phyloP scores from a whole-genome alignment of 768 basidiomycete genomes.

The Termitomyces sp. region DNA sequence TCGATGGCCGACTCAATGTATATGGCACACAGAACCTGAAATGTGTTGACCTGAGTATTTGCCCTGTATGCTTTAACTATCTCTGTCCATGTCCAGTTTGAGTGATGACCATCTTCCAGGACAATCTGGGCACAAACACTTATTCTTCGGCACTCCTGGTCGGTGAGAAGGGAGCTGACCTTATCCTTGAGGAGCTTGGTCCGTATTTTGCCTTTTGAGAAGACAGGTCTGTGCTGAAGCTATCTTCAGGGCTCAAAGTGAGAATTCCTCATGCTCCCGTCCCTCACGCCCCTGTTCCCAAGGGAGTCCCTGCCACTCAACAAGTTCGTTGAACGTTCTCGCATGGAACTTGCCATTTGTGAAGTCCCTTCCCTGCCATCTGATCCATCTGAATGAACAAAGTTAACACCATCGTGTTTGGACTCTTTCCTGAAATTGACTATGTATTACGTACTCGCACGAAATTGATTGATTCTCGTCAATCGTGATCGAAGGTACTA shows the following conservation, averaged over 20 bases:
- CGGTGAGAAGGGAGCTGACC: conserved; percentile 62
- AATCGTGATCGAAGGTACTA: background rate
- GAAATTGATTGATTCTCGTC: background rate
- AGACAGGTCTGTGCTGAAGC: background rate
- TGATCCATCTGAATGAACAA: background rate
- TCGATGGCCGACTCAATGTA: conserved; percentile 59
- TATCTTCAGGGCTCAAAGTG: conserved; percentile 49
- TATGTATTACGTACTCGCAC: background rate
- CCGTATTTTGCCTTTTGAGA: conserved; percentile 9
- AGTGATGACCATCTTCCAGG: conserved; percentile 26
- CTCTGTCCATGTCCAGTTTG: background rate
- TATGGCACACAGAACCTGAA: conserved; percentile 66
- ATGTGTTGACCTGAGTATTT: conserved; percentile 64
- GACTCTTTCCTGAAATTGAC: background rate
- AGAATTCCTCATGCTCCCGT: conserved; percentile 61
- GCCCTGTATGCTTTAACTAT: conserved; percentile 42
- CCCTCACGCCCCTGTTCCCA: conserved; percentile 59
- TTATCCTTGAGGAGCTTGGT: conserved; percentile 64
- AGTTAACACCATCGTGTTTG: background rate
- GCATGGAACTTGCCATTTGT: background rate
- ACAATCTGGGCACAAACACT: conserved; percentile 69
- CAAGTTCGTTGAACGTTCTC: conserved; percentile 29
- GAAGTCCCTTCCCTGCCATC: background rate
- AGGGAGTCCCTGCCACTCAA: conserved; percentile 46
- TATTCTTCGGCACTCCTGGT: conserved; percentile 67